A percentile compares a stretch with the other conserved stretches of the same genome.
Evolutionary conservation across 371 early-diverging fungal species (phyloP).

Genomic region (Mucor indicus): DNA sequence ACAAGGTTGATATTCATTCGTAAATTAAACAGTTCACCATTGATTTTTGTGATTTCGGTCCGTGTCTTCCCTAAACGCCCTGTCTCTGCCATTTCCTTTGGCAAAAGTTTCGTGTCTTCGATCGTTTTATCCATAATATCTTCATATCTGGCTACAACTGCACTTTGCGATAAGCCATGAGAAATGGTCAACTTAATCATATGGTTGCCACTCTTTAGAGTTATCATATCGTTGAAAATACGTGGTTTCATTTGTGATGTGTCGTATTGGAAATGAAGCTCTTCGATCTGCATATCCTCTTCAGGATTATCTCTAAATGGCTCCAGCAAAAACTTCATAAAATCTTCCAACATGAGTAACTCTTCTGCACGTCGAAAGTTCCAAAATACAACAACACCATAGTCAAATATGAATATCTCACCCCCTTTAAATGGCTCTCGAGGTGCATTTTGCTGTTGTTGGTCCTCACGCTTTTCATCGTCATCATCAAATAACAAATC

Average conservation of each 20-base stretch:
- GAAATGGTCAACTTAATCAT: slow-evolving; percentile 78
- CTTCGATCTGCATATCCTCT: slow-evolving; percentile 86
- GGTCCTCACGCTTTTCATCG: neutral
- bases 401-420: slow-evolving; percentile 86
- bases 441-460: slow-evolving; percentile 1
- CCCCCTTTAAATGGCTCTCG: slow-evolving; percentile 55
- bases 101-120: slow-evolving; percentile 54
- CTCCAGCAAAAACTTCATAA: slow-evolving; percentile 51
- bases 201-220: slow-evolving; percentile 69
- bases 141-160: slow-evolving; percentile 69
- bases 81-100: slow-evolving; percentile 50
- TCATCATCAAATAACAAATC: slow-evolving; percentile 2
- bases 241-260: slow-evolving; percentile 49
- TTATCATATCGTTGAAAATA: slow-evolving; percentile 75
- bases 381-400: slow-evolving; percentile 96
- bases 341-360: slow-evolving; percentile 66
- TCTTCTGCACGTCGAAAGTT: slow-evolving; percentile 90
- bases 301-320: slow-evolving; percentile 48
- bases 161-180: slow-evolving; percentile 66
- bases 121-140: slow-evolving; percentile 69
- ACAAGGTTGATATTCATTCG: slow-evolving; percentile 62
- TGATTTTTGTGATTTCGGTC: slow-evolving; percentile 78
- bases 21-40: slow-evolving; percentile 64
- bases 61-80: slow-evolving; percentile 51
- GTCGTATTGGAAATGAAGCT: slow-evolving; percentile 90